Base-by-base conservation (phyloP, 73 alveolate species). In the Effrenium voratum region DNA sequence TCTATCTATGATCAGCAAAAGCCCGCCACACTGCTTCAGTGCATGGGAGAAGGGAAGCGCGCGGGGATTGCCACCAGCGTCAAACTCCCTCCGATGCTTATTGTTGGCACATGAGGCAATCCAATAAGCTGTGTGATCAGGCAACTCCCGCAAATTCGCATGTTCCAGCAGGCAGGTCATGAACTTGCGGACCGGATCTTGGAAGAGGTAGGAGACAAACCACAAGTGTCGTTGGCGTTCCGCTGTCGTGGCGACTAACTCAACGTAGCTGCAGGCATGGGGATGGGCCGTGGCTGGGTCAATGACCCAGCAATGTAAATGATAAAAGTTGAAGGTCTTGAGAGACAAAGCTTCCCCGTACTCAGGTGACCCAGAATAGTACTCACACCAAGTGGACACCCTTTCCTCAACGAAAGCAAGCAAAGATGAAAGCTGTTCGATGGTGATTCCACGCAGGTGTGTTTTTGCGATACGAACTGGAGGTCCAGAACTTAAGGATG, bases 101-200 rank as follows among this genome's bases (percentile, higher is more conserved):
- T 43, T 76, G 86, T 76, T 41, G 86, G 86, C 86, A 36, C 5
- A 28, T 41, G 59, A 52, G 57, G 3, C 86, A 76, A 76, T 57
- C 86, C 86, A 76, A 43, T 76, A 76, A 57, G 86, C 60, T 41
- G 86, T 76, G 86, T 43, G 52, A n/a, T 76, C 86, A 76, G 86
- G 86, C 86, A 76, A 76, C 86, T 76, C 86, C 59, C 86, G 86
- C 86, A 76, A 76, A 76, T 52, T 41, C 38, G 86, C 86, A 57
- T 76, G 86, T 52, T 57, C 41, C 86, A 52, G 38, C 6, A 76
- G 60, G 60, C 86, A 76, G 59, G 59, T 57, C 86, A 76, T 76
- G 86, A 76, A 40, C 57, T 76, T 38, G 86, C 28, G 38, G 60
- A 76, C 40, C 41, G 86, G 86, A 52, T 76, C 16, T 0, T 0